Conservation (phyloP, 805 yeast species). For the Kazachstania viticola region DNA sequence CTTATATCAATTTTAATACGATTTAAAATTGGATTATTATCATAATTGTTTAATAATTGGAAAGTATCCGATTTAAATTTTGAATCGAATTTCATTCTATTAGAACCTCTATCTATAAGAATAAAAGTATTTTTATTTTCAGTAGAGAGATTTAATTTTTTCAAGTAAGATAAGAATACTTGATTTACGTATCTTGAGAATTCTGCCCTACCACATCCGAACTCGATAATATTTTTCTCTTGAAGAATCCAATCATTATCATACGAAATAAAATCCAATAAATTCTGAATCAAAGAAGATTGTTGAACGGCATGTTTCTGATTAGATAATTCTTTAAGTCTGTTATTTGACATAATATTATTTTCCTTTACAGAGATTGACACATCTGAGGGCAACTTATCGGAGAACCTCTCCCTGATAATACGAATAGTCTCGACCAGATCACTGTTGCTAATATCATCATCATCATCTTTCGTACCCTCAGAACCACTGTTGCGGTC, state of each 20-base stretch:
- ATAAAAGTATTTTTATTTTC: slow-evolving; percentile 28
- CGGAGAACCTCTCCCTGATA: too few relatives aligned
- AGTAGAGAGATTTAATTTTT: background rate
- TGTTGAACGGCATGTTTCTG: slow-evolving; percentile 78
- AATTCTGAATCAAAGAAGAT: slow-evolving; percentile 62
- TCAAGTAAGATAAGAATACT: slow-evolving; percentile 2
- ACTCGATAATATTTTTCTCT: slow-evolving; percentile 43
- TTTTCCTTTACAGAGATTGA: too few relatives aligned
- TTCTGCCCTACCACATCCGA: slow-evolving; percentile 90
- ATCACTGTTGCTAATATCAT: too few relatives aligned
- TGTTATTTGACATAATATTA: slow-evolving; percentile 22
- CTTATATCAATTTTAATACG: slow-evolving; percentile 59
- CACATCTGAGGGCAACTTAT: too few relatives aligned
- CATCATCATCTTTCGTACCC: too few relatives aligned
- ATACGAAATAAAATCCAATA: too few relatives aligned
- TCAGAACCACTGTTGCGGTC: too few relatives aligned
- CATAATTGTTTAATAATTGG: slow-evolving; percentile 5
- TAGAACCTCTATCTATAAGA: slow-evolving; percentile 65
- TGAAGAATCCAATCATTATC: background rate
- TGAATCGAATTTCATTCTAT: slow-evolving; percentile 66
- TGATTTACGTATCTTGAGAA: slow-evolving; percentile 50
- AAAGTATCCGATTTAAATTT: slow-evolving; percentile 48
- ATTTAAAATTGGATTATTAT: slow-evolving; percentile 1
- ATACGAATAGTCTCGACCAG: too few relatives aligned
- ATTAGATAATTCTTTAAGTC: slow-evolving; percentile 38